A percentile compares a stretch with the other conserved stretches of the same genome.
phyloP scores from a whole-genome alignment of 306 rosid species.

The Abrus precatorius region DNA sequence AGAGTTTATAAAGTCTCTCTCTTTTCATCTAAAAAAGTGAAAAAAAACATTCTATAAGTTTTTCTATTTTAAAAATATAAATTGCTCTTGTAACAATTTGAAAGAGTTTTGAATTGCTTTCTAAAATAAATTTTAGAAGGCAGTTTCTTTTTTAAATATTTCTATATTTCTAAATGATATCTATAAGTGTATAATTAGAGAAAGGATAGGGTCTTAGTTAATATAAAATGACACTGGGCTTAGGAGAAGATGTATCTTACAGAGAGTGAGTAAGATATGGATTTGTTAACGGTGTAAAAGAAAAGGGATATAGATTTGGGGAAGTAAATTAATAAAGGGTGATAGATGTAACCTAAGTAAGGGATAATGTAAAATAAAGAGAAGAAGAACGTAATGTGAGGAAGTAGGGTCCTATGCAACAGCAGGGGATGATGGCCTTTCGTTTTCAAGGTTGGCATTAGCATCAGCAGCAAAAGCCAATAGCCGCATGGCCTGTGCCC shows the following conservation, averaged over 20 bases:
- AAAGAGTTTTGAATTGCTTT: too few species aligned
- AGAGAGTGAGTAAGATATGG: constrained; percentile 49
- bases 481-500: constrained; percentile 42
- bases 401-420: constrained; percentile 48
- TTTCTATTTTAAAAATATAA: too few species aligned
- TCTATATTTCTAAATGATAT: too few species aligned
- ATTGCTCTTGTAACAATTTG: too few species aligned
- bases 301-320: constrained; percentile 31
- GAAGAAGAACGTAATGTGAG: constrained; percentile 56
- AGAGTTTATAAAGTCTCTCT: too few species aligned
- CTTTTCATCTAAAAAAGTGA: not conserved
- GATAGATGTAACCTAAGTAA: constrained; percentile 66
- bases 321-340: not conserved
- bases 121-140: too few species aligned
- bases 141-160: too few species aligned
- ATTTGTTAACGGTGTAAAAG: constrained; percentile 25
- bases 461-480: constrained; percentile 43
- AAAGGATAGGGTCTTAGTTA: not conserved
- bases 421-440: constrained; percentile 34
- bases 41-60: too few species aligned
- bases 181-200: not conserved
- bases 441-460: constrained; percentile 40
- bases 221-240: not conserved
- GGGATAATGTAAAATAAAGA: constrained; percentile 71
- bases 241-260: constrained; percentile 6